These are phyloP conservation scores for Aspergillus oerlinghausenensis DNA, from an alignment of 2,329 filamentous ascomycete genomes.

Conservation along the genomic window DNA sequence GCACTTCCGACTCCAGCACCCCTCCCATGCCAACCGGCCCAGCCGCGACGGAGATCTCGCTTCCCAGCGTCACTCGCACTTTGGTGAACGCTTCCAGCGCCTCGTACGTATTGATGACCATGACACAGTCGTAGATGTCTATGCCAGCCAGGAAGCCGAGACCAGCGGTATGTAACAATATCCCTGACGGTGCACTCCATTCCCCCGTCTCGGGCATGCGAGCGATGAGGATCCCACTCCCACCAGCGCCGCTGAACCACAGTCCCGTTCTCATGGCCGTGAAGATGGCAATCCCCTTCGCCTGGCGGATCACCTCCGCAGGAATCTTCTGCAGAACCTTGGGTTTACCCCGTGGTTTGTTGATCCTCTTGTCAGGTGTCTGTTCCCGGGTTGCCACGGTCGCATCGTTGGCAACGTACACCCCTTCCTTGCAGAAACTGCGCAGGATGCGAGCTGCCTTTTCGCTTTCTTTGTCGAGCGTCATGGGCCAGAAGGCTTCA, in stretches of 20 bases:
- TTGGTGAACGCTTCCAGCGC: constrained; percentile 79
- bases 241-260: constrained; percentile 88
- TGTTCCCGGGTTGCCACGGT: constrained; percentile 9
- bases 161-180: constrained; percentile 80
- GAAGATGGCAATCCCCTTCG: constrained; percentile 85
- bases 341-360: constrained; percentile 55
- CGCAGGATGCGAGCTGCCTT: constrained; percentile 84
- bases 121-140: constrained; percentile 90
- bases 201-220: constrained; percentile 71
- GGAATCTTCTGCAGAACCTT: constrained; percentile 76
- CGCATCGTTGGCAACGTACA: constrained; percentile 50
- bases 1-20: constrained; percentile 62
- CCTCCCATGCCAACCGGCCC: constrained; percentile 74
- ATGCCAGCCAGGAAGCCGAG: constrained; percentile 85
- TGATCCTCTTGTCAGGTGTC: constrained; percentile 35
- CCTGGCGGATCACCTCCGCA: constrained; percentile 75
- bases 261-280: constrained; percentile 90
- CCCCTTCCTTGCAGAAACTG: constrained; percentile 79
- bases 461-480: constrained; percentile 81
- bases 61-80: constrained; percentile 71
- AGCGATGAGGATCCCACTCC: constrained; percentile 81
- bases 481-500: constrained; percentile 80
- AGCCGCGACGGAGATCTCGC: constrained; percentile 69
- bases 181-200: constrained; percentile 86
- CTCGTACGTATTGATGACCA: constrained; percentile 84